Base-by-base conservation (phyloP, 2,329 filamentous ascomycete genomes). In the Cryphonectria parasitica region DNA sequence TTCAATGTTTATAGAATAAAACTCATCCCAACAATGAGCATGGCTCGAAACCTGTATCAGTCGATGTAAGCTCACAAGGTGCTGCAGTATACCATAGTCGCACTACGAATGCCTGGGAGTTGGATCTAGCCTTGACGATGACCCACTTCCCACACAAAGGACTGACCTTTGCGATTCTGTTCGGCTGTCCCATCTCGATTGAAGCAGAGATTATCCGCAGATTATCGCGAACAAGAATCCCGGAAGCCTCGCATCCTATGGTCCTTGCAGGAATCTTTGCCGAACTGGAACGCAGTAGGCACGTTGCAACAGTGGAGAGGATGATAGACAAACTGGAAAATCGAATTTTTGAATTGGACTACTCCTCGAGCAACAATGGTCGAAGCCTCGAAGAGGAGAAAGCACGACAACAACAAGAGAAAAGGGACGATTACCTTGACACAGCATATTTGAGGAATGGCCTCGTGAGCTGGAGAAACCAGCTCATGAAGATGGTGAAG, bases 221-320 rank as follows among this genome's bases (percentile, higher is more conserved):
- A 0, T 39, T 78, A 11, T 52, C 15, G 3, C 39, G 49, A 0
- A 65, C 69, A 0, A 52, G 31, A 31, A 34, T 36, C 0, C 45
- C 60, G 22, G 74, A 74, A 5, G 71, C 70, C 0, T 63, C 65
- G 0, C 75, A 80, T 52, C 79, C 79, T 1, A 60, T 80, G 2
- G 61, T 80, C 0, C 10, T 79, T 7, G 75, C 76, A 0, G 77
- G 77, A 1, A 78, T 80, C 2, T 74, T 80, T 10, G 76, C 75
- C 3, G 78, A 80, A 65, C 68, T 80, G 0, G 78, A 80, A 64
- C 71, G 77, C 7, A 62, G 43, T 1, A 72, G 77, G n/a, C 75
- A 78, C 49, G 64, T 76, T 3, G 17, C 64, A 0, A 64, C 75
- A 0, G 71, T 77, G 0, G 73, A 76, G 4, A 8, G 63, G 0